Evolutionary conservation across 1,284 basidiomycete species (phyloP), one percentile per base, ranked within the genome.

Genomic region (Sporisorium iseilematis-ciliati): DNA sequence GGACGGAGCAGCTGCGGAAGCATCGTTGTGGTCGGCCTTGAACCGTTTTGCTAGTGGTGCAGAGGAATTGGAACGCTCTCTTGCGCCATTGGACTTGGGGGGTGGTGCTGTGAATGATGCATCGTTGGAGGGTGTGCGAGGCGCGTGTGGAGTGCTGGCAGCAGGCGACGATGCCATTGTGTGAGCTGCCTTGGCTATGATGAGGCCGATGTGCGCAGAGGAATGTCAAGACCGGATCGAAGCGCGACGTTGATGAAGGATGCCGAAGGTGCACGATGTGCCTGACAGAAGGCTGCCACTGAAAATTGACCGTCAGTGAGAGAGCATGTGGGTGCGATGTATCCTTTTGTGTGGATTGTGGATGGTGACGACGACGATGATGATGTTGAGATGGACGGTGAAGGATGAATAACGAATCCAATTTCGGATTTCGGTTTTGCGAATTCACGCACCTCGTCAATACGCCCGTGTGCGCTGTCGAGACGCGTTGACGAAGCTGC

Each of bases 21-120:
- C 31, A 8, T 60, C 42, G 3, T 35, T 16, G 26, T 75, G 63
- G 10, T 75, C 73, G 31, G 60, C 25, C 46, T 75, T 75, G 56
- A 75, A 57, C 5, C 67, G 57, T 23, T 75, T 75, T 26, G 73
- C 73, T 25, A 67, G 38, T 6, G 73, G 67, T 4, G 42, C 58
- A 4, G 58, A 71, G 1, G 68, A 62, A 10, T 65, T 65, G 63
- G 59, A 65, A 11, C 68, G 62, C 50, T 71, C 62, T 16, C 58
- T 38, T 18, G n/a, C 31, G n/a, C 33, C 54, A 25, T 64, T 54
- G 4, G 60, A 20, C 12, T 68, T 54, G 51, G 48, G 29, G n/a
- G 55, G 31, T 20, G 40, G 50, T 33, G 52, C 65, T 43, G 52
- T 10, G 23, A 23, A 31, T 29, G 67, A 41, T 14, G 53, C 53